A percentile compares a stretch with the other conserved stretches of the same genome.
These are phyloP conservation scores for Umbellularia californica DNA, from an alignment of 164 flowering plant genomes.

Conservation along the genomic window DNA sequence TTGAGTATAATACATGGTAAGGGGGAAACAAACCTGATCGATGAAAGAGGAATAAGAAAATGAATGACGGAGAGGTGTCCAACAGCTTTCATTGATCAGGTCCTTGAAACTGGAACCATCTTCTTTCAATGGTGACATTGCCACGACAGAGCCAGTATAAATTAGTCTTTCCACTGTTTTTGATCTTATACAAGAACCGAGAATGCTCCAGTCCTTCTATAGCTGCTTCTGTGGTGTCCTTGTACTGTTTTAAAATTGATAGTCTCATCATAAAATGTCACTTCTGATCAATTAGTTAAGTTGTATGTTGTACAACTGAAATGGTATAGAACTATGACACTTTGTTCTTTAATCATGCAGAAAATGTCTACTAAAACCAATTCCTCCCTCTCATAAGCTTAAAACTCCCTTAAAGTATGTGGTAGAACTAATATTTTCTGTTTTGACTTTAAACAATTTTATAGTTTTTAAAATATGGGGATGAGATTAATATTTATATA, in stretches of 20 bases:
- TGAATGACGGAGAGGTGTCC: slow-evolving; percentile 31
- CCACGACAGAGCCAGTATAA: slow-evolving; percentile 35
- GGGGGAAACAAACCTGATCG: no score
- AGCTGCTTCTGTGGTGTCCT: slow-evolving; percentile 34
- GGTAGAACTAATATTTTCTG: no score
- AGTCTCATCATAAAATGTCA: no score
- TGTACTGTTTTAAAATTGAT: slow-evolving; percentile 22
- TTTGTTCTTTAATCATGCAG: no score
- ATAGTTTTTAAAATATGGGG: no score
- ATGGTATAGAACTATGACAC: no score
- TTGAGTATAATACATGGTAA: neutral
- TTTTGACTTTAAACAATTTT: no score
- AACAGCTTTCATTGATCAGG: slow-evolving; percentile 40
- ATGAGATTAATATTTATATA: no score
- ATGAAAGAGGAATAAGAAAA: no score
- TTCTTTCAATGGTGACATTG: slow-evolving; percentile 40
- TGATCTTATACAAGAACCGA: slow-evolving; percentile 29
- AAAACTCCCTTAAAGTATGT: neutral
- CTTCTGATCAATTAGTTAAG: neutral
- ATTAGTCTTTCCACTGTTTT: slow-evolving; percentile 42
- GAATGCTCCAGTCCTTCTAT: slow-evolving; percentile 32
- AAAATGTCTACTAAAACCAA: no score
- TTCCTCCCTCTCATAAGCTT: slow-evolving; percentile 11
- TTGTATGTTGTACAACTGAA: no score
- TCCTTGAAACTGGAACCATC: slow-evolving; percentile 33